A percentile compares a stretch with the other conserved stretches of the same genome.
Evolutionary conservation across 345 rosid species (phyloP).

Genomic region (Rhodamnia rubescens): DNA sequence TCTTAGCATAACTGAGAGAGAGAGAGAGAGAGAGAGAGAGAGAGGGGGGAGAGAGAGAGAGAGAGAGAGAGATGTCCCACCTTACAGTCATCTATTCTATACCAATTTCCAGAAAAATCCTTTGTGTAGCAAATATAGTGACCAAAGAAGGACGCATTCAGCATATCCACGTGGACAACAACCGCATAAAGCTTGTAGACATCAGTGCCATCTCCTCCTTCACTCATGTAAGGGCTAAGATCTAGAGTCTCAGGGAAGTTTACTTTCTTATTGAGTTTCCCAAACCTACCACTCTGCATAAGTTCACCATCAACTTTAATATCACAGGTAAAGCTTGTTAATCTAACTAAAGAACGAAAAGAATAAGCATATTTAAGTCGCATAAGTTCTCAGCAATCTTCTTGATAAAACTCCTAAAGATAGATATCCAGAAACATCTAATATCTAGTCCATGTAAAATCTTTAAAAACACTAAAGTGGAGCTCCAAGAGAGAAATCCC

Average conservation of each 20-base stretch:
- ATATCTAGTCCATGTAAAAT: background rate
- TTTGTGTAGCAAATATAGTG: conserved; percentile 88
- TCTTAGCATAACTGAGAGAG: background rate
- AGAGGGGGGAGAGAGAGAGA: background rate
- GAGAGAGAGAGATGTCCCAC: conserved; percentile 16
- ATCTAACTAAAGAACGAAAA: background rate
- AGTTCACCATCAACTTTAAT: background rate
- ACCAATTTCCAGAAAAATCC: conserved; percentile 81
- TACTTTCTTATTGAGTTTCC: conserved; percentile 93
- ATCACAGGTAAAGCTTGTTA: background rate
- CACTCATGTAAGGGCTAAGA: conserved; percentile 79
- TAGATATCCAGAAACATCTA: background rate
- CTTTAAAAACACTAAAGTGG: background rate
- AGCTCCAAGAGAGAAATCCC: background rate
- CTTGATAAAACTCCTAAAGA: background rate
- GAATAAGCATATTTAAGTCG: background rate
- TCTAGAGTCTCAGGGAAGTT: conserved; percentile 75
- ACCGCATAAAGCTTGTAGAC: conserved; percentile 82
- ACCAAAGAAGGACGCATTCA: conserved; percentile 95
- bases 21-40: background rate
- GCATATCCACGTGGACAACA: conserved; percentile 93
- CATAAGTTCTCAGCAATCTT: background rate
- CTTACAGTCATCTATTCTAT: conserved; percentile 81
- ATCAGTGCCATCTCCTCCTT: conserved; percentile 59
- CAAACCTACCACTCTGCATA: conserved; percentile 91